A percentile compares a stretch with the other conserved stretches of the same genome.
Conservation (phyloP, 345 rosid species). For the Geranium brycei region DNA sequence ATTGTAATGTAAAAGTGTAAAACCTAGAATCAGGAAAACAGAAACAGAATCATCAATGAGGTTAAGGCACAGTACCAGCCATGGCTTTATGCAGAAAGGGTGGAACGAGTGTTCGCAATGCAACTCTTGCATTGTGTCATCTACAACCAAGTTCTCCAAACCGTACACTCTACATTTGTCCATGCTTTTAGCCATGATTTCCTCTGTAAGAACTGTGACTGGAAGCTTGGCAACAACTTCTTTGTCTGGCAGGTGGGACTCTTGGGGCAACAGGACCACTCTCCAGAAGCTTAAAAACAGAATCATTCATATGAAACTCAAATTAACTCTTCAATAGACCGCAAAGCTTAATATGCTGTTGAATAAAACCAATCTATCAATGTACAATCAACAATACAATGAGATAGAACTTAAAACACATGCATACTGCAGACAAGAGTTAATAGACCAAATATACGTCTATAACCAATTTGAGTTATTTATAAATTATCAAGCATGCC, state of each 20-base stretch:
- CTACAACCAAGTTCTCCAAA: conserved; percentile 68
- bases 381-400: too few species aligned
- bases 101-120: conserved; percentile 89
- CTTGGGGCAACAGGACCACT: conserved; percentile 37
- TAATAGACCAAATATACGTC: too few species aligned
- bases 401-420: too few species aligned
- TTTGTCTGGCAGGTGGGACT: conserved; percentile 88
- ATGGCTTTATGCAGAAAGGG: conserved; percentile 94
- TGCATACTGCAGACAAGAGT: too few species aligned
- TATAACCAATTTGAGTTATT: too few species aligned
- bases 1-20: too few species aligned
- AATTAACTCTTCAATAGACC: background rate
- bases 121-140: conserved; percentile 84
- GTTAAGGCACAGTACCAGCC: conserved; percentile 52
- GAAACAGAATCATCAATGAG: background rate
- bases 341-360: too few species aligned
- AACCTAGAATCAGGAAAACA: too few species aligned
- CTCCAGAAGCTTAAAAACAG: conserved; percentile 29
- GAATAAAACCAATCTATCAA: too few species aligned
- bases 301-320: background rate
- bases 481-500: too few species aligned
- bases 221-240: conserved; percentile 88
- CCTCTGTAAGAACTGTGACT: conserved; percentile 43
- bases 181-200: conserved; percentile 42
- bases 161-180: conserved; percentile 68